phyloP scores from a whole-genome alignment of 2,329 filamentous ascomycete species.

The Alternaria rosae region DNA sequence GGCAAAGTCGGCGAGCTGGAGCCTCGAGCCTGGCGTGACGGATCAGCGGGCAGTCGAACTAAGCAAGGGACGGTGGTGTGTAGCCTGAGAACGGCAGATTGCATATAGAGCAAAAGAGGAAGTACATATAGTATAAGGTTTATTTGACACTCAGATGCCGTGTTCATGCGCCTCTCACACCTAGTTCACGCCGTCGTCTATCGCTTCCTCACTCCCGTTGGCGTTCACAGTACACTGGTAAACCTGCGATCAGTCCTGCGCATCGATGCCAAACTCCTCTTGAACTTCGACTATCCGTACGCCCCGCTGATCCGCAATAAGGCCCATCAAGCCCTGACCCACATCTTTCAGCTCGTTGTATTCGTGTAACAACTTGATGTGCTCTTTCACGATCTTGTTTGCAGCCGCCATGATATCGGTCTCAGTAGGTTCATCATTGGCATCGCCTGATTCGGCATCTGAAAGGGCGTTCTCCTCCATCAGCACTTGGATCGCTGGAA shows the following conservation, averaged over 20 bases:
- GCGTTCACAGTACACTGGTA: not conserved
- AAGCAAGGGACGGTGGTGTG: not conserved
- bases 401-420: conserved; percentile 53
- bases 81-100: not conserved
- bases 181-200: not conserved
- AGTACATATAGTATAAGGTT: conserved; percentile 3
- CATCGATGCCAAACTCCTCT: conserved; percentile 56
- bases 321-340: conserved; percentile 69
- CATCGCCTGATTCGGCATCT: conserved; percentile 15
- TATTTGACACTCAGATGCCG: not conserved
- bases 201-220: not conserved
- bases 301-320: conserved; percentile 71
- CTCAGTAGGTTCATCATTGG: conserved; percentile 36
- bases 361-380: conserved; percentile 70
- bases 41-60: not conserved
- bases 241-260: conserved; percentile 48
- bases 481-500: conserved; percentile 46
- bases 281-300: conserved; percentile 60
- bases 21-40: not conserved
- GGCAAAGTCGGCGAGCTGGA: not conserved
- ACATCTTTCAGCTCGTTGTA: conserved; percentile 78
- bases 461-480: conserved; percentile 38
- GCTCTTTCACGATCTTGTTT: conserved; percentile 63
- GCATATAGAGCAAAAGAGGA: not conserved
- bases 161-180: not conserved